Conservation (phyloP, 2,329 filamentous ascomycete genomes). For the Penicillium occitanis region DNA sequence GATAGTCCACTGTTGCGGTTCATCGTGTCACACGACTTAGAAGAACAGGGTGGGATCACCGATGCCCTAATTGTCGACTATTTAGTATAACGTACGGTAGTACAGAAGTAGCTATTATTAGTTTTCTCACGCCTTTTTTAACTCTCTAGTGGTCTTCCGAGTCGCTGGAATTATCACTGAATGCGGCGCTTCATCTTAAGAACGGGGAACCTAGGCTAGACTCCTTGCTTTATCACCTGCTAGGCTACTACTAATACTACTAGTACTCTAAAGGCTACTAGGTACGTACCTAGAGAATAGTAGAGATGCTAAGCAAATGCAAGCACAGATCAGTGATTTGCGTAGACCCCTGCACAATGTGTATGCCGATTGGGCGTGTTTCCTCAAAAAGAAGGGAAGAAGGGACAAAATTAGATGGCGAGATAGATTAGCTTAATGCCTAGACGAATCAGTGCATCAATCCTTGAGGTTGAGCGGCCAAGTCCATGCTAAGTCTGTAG, state of each 20-base stretch:
- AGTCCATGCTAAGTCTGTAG: constrained; percentile 5
- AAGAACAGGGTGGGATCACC: neutral
- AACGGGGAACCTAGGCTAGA: neutral
- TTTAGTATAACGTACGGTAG: neutral
- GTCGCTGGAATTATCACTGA: neutral
- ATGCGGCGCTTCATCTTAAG: neutral
- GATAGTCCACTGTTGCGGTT: neutral
- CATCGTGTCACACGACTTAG: neutral
- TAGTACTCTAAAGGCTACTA: neutral
- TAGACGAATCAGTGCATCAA: neutral
- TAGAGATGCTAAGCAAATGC: neutral
- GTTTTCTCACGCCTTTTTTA: neutral
- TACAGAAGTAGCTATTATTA: constrained; percentile 1
- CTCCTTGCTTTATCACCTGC: neutral
- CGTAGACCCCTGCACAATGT: neutral
- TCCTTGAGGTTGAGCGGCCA: neutral
- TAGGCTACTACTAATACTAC: neutral
- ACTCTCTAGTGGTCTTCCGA: neutral
- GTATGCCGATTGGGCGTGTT: neutral
- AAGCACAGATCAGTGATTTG: constrained; percentile 14
- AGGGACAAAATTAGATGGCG: neutral
- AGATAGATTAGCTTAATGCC: no score
- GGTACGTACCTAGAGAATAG: neutral
- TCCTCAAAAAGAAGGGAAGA: neutral
- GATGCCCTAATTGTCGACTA: neutral